Evolutionary conservation across 345 rosid genomes (phyloP), one percentile per base, ranked within the genome.

Genomic region (Sapria himalayana): DNA sequence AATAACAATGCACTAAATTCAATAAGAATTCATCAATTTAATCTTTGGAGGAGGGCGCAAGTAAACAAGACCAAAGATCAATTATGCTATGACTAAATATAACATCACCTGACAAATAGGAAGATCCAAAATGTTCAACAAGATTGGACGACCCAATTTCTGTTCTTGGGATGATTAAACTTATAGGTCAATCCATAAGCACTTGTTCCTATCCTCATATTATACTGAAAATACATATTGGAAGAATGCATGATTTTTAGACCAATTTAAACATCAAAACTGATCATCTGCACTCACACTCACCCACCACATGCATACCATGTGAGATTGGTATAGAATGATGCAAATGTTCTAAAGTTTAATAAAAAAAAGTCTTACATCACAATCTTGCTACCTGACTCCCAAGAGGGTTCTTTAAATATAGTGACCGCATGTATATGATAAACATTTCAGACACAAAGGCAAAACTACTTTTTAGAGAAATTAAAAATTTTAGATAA

Each of bases 101-200:
- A n/a, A n/a, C n/a, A n/a, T n/a, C 49, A 80, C 93, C 72, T 71
- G 77, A 9, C 93, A 69, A 77, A 80, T 73, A 24, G 86, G 93
- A 39, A 66, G 67, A 47, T 86, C 93, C 3, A 76, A 50, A 60
- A 41, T 29, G 52, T 80, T 80, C 45, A 73, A 80, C 43, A 58
- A 58, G 48, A 73, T 71, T 3, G 78, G 85, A 55, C 92, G 43
- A 81, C 92, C 50, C 92, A 84, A 45, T 79, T 75, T 61, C 85
- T 70, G 55, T 79, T 82, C 51, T 73, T 80, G 42, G 93, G 86
- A 54, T 80, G 93, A 54, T 80, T 82, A 57, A 71, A 80, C 65
- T 80, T 80, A 63, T 86, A 80, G 8, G 86, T 71, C 19, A 78
- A 29, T 36, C 86, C 93, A 48, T 73, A 80, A 57, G 76, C 76